phyloP scores from a whole-genome alignment of 306 rosid genomes.

The Clitoria ternatea region DNA sequence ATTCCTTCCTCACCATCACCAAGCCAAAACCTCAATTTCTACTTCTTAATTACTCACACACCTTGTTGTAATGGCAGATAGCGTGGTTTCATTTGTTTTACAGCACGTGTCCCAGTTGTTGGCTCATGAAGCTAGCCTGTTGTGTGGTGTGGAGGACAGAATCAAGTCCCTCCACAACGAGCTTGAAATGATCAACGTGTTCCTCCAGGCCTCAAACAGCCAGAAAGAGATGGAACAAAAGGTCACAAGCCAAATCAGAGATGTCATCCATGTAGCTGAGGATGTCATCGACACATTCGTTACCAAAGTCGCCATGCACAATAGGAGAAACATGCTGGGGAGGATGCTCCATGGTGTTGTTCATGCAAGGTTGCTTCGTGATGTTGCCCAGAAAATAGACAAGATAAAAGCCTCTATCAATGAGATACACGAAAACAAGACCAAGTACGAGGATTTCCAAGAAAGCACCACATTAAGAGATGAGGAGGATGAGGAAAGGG shows the following conservation, averaged over 20 bases:
- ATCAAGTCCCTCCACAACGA: background rate
- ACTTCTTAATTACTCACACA: background rate
- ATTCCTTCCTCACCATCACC: background rate
- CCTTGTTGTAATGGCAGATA: constrained; percentile 1
- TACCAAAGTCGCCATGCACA: background rate
- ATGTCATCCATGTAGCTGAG: constrained; percentile 6
- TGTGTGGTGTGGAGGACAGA: constrained; percentile 13
- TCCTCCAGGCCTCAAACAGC: background rate
- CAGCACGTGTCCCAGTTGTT: constrained; percentile 10
- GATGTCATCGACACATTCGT: constrained; percentile 14
- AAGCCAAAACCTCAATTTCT: background rate
- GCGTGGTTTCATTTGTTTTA: constrained; percentile 5
- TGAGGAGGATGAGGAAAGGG: background rate
- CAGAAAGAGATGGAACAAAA: background rate
- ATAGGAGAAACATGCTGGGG: background rate
- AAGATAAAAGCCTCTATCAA: background rate
- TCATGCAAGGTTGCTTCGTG: background rate
- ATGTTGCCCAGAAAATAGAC: background rate
- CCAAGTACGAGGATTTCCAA: background rate
- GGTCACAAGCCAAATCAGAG: constrained; percentile 1
- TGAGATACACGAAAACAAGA: background rate
- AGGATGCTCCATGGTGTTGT: background rate
- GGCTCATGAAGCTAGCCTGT: background rate
- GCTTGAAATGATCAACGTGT: background rate
- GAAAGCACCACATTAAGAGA: background rate